Conservation (phyloP, 2,329 filamentous ascomycete genomes). For the Alternaria gansuensis region DNA sequence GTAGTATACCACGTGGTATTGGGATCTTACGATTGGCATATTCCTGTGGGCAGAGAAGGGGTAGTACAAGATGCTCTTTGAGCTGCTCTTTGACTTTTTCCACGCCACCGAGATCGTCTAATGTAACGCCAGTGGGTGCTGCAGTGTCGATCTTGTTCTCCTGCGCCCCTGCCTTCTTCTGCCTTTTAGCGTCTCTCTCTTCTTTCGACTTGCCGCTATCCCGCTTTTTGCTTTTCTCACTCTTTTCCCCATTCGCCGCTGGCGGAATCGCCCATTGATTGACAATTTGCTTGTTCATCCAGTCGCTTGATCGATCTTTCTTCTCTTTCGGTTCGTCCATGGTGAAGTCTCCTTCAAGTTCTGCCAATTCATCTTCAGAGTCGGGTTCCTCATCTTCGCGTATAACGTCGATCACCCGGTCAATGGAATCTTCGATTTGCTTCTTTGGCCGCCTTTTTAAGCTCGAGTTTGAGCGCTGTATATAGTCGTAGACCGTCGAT, state of each 20-base stretch:
- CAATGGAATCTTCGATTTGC: constrained; percentile 83
- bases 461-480: constrained; percentile 86
- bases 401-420: constrained; percentile 78
- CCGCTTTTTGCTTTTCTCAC: constrained; percentile 56
- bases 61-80: constrained; percentile 75
- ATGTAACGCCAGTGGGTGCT: constrained; percentile 71
- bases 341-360: constrained; percentile 55
- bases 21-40: constrained; percentile 73
- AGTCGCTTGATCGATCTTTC: constrained; percentile 57
- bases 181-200: constrained; percentile 72
- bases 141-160: constrained; percentile 65
- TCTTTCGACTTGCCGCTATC: constrained; percentile 63
- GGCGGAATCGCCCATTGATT: constrained; percentile 61
- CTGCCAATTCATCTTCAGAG: constrained; percentile 61
- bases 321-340: constrained; percentile 34
- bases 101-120: constrained; percentile 79
- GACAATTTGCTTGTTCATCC: constrained; percentile 72
- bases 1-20: constrained; percentile 75
- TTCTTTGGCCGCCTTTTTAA: constrained; percentile 83
- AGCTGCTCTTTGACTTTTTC: constrained; percentile 75
- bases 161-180: constrained; percentile 58
- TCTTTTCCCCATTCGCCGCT: constrained; percentile 42
- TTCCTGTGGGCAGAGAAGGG: constrained; percentile 72
- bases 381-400: constrained; percentile 67
- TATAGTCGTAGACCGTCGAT: constrained; percentile 75